Percentiles rank a stretch among this genome's conserved stretches.
phyloP scores from a whole-genome alignment of 2,329 filamentous ascomycete species.

The Bertia moriformis region DNA sequence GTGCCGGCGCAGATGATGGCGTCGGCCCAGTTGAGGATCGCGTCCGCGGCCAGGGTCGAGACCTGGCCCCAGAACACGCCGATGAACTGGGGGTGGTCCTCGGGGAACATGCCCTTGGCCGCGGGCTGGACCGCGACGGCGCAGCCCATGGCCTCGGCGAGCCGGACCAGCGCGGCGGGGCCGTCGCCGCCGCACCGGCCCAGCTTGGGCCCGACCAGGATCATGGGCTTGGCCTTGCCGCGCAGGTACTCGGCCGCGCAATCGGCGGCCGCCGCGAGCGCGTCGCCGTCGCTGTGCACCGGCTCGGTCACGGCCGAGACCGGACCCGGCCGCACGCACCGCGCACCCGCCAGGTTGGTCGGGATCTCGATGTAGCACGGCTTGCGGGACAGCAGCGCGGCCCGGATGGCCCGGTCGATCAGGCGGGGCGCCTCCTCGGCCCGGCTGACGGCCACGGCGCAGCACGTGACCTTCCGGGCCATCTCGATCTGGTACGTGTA shows the following conservation, averaged over 20 bases:
- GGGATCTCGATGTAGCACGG: conserved; percentile 14
- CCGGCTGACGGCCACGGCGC: conserved; percentile 10
- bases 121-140: conserved; percentile 13
- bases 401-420: conserved; percentile 11
- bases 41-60: conserved; percentile 10
- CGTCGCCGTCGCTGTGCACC: conserved; percentile 3
- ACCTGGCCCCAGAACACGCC: conserved; percentile 12
- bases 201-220: conserved; percentile 11
- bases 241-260: conserved; percentile 8
- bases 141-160: conserved; percentile 12
- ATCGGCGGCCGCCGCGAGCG: conserved; percentile 10
- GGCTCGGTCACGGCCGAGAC: conserved; percentile 10
- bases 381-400: conserved; percentile 9
- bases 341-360: conserved; percentile 10
- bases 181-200: conserved; percentile 7
- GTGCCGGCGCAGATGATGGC: conserved; percentile 11
- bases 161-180: conserved; percentile 8
- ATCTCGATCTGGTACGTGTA: conserved; percentile 14
- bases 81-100: conserved; percentile 11
- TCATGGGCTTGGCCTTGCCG: conserved; percentile 11
- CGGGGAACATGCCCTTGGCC: conserved; percentile 13
- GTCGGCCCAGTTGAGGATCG: conserved; percentile 12
- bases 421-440: conserved; percentile 11
- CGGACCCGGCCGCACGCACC: conserved; percentile 11
- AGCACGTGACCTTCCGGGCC: conserved; percentile 15